Percentiles rank a stretch among this genome's conserved stretches.
phyloP scores from a whole-genome alignment of 129 eudicot genomes.

The Helichrysum umbraculigerum region DNA sequence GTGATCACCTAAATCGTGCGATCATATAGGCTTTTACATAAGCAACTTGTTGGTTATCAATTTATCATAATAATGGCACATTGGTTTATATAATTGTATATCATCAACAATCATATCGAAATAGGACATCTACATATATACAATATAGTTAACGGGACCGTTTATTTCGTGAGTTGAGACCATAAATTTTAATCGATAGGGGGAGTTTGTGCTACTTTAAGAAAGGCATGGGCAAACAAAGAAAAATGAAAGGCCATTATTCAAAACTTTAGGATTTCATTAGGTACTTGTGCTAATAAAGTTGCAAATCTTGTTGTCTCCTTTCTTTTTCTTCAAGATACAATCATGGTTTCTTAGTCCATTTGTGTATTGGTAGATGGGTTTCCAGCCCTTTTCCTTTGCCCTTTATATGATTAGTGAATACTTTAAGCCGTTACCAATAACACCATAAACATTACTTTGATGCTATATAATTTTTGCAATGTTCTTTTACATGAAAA shows the following conservation, averaged over 20 bases:
- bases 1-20: too few relatives aligned
- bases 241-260: conserved; percentile 13
- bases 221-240: conserved; percentile 18
- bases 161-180: background rate
- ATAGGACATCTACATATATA: too few relatives aligned
- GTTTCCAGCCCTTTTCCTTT: background rate
- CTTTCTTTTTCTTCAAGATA: conserved; percentile 37
- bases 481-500: too few relatives aligned
- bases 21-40: too few relatives aligned
- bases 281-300: conserved; percentile 34
- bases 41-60: too few relatives aligned
- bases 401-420: background rate
- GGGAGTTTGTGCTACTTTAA: background rate
- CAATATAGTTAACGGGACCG: too few relatives aligned
- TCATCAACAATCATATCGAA: too few relatives aligned
- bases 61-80: too few relatives aligned
- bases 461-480: too few relatives aligned
- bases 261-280: conserved; percentile 32
- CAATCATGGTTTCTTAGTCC: conserved; percentile 33
- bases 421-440: background rate
- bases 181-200: background rate
- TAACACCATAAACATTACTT: background rate
- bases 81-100: too few relatives aligned
- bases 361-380: conserved; percentile 23
- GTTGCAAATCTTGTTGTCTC: conserved; percentile 30